Percentiles rank a stretch among this genome's conserved stretches.
phyloP scores from a whole-genome alignment of 1,284 basidiomycete genomes.

The Coniferiporia weirii region DNA sequence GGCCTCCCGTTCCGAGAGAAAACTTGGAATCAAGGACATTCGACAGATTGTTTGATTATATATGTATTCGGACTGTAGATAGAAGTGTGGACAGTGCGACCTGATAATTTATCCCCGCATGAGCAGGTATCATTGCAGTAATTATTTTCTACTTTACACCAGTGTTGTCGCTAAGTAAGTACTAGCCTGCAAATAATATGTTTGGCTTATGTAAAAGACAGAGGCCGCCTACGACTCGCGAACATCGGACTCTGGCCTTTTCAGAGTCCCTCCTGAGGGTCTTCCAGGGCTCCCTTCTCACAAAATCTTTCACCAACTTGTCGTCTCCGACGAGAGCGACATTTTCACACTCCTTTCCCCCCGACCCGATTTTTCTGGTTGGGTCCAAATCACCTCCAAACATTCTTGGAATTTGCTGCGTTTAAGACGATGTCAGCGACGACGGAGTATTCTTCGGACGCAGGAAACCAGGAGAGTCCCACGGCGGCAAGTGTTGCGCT shows the following conservation, averaged over 20 bases:
- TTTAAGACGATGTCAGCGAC: not conserved
- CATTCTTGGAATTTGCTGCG: not conserved
- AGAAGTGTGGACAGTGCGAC: not conserved
- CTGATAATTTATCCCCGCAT: too few relatives aligned
- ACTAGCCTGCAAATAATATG: too few relatives aligned
- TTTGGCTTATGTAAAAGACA: too few relatives aligned
- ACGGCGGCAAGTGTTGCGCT: not conserved
- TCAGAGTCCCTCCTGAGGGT: too few relatives aligned
- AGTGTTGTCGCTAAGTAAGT: too few relatives aligned
- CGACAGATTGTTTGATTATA: not conserved
- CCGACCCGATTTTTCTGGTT: not conserved
- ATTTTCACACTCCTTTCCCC: conserved; percentile 2
- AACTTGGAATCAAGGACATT: not conserved
- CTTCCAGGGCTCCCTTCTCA: not conserved
- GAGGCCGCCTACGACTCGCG: too few relatives aligned
- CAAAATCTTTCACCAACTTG: conserved; percentile 6
- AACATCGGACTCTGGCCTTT: too few relatives aligned
- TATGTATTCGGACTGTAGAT: not conserved
- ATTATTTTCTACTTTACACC: too few relatives aligned
- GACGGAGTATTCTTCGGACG: not conserved
- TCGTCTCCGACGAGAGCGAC: not conserved
- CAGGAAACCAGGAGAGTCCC: not conserved
- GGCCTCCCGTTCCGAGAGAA: not conserved
- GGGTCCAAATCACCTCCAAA: not conserved
- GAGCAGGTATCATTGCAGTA: too few relatives aligned